phyloP scores from a whole-genome alignment of 805 yeast genomes.

The Metschnikowia kofuensis region DNA sequence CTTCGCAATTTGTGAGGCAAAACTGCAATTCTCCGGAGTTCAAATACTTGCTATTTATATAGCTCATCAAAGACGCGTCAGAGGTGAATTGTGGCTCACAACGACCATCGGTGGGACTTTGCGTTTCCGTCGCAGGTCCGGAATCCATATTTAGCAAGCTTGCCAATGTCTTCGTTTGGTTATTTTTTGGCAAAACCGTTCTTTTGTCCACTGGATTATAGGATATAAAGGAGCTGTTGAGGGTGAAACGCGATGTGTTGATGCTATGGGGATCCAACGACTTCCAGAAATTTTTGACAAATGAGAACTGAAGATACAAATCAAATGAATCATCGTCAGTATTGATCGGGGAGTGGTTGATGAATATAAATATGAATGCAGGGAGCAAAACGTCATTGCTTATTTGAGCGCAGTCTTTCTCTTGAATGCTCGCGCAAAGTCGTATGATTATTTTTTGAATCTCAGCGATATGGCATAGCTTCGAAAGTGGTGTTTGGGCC shows the following conservation, averaged over 20 bases:
- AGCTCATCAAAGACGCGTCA: constrained; percentile 30
- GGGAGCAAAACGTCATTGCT: constrained; percentile 42
- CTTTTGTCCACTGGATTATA: constrained; percentile 17
- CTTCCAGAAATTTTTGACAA: constrained; percentile 35
- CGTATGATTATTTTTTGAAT: constrained; percentile 32
- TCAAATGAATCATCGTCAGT: constrained; percentile 18
- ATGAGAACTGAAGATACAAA: constrained; percentile 34
- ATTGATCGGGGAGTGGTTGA: constrained; percentile 25
- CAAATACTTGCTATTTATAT: constrained; percentile 25
- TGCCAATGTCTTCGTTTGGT: constrained; percentile 22
- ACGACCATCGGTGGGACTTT: not conserved
- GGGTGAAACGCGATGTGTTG: constrained; percentile 11
- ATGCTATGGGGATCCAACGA: constrained; percentile 31
- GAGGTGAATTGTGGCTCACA: constrained; percentile 21
- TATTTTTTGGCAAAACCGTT: constrained; percentile 9
- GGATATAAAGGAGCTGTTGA: constrained; percentile 9
- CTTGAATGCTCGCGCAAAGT: constrained; percentile 16
- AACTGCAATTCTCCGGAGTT: constrained; percentile 39
- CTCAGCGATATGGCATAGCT: constrained; percentile 27
- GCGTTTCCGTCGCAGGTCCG: constrained; percentile 6
- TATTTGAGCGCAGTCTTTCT: constrained; percentile 21
- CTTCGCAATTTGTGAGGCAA: constrained; percentile 43
- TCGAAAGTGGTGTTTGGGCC: constrained; percentile 32
- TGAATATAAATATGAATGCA: constrained; percentile 33
- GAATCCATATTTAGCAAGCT: constrained; percentile 29